Evolutionary conservation across 2,329 filamentous ascomycete genomes (phyloP), one percentile per base, ranked within the genome.

Genomic region (Didymella sp.): DNA sequence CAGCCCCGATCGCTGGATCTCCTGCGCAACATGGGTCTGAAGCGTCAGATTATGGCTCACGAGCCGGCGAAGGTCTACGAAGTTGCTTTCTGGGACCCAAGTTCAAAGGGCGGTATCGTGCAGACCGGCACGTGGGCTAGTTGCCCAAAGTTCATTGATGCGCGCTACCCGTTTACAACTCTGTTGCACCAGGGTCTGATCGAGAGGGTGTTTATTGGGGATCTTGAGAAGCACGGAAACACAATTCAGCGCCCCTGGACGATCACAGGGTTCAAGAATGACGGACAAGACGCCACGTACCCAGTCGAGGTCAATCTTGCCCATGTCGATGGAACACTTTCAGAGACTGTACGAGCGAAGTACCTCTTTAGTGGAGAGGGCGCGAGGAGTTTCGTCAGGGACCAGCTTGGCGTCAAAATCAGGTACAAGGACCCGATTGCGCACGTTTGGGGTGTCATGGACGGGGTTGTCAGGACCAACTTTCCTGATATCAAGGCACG

Each of bases 1-100:
- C 92, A 96, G 78, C 92, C 92, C 33, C 88, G 93, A 35, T 96
- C 92, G 0, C 82, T 96, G 22, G 92, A 96, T 68, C 84, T 96
- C 15, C 82, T 96, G 44, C 87, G 90, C 49, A 96, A 96, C 72
- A 91, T 96, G 88, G 92, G 91, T 1, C 80, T 96, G 55, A 96
- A 96, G 79, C 86, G 90, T 41, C 86, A 87, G 53, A 90, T 96
- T 71, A 96, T 96, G 92, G 89, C 87, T 19, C 84, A 94, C 71
- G 86, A 92, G 62, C 93, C 93, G 6, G 92, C 92, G 1, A 91
- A 91, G 69, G 91, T 97, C 24, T 96, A 85, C 71, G 85, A 88
- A 67, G 86, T 88, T 28, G 84, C 86, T 6, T 88, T 88, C 71
- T 88, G 86, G 86, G 85, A 88, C 67, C 85, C 86, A 17, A 71